Base-by-base conservation (phyloP, 176 grass and related monocot species). In the Juncus effusus region DNA sequence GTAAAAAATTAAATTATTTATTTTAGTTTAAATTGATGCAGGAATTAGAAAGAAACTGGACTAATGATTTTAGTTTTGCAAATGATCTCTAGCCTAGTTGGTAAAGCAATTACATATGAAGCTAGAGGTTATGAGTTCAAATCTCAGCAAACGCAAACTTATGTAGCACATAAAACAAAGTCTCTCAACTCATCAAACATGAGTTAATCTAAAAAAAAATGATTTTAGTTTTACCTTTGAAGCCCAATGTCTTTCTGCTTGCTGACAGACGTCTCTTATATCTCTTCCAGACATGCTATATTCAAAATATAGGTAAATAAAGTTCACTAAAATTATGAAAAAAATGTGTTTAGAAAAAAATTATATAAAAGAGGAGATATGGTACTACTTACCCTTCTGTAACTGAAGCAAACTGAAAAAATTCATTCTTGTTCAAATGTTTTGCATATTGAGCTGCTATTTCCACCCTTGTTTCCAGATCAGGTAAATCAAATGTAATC, bases 211-310 rank as follows among this genome's bases (percentile, higher is more conserved):
- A 28, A 44, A 36, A 55, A 42, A 40, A 77, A 44, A 2, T 41
- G 15, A 76, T 64, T 82, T 71, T 73, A 51, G 3, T 14, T 39
- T 28, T 74, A 97, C 94, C 85, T 97, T 97, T 44, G 94, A 89
- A 7, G 88, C 94, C 94, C 94, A 93, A 69, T 89, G 88, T 53
- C 85, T 84, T 81, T 97, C 94, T 68, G 94, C 88, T 84, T 97
- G 94, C 76, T 89, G 89, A 64, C 94, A 97, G 6, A 93, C 62
- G 69, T 89, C 94, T 74, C 80, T 92, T 39, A 93, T 93, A 62
- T 97, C 94, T 84, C 88, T 83, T 52, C 88, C 94, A 52, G 94
- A 89, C 94, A 99, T 99, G 40, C 94, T 99, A 85, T 61, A 88
- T 44, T 64, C 67, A 81, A 16, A 62, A 42, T 81, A 75, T 13